These are phyloP conservation scores for Asclepias syriaca DNA, from an alignment of 257 asterid species.

Conservation along the genomic window DNA sequence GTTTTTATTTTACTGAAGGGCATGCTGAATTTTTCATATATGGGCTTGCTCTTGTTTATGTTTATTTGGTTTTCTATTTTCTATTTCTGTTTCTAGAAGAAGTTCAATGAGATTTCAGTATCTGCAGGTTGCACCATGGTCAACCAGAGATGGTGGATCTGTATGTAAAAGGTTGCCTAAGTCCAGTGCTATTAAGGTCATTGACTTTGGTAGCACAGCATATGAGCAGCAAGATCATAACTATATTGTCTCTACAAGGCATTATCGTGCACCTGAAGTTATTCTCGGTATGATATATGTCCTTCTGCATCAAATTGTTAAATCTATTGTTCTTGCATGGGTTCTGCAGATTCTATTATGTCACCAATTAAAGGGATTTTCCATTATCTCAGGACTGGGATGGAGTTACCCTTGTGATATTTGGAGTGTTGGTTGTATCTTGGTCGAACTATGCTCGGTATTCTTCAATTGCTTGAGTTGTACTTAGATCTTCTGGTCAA, in stretches of 20 bases:
- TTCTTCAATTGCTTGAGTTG: slow-evolving; percentile 10
- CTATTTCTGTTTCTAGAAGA: not conserved
- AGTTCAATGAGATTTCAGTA: slow-evolving; percentile 10
- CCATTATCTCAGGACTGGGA: slow-evolving; percentile 35
- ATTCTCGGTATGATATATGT: slow-evolving; percentile 27
- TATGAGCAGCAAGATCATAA: slow-evolving; percentile 44
- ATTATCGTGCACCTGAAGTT: slow-evolving; percentile 52
- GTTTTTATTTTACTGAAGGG: not conserved
- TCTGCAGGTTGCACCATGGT: slow-evolving; percentile 40
- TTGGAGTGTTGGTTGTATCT: slow-evolving; percentile 53
- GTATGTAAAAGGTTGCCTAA: slow-evolving; percentile 40
- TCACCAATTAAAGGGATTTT: slow-evolving; percentile 4
- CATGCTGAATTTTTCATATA: not conserved
- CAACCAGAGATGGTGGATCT: slow-evolving; percentile 32
- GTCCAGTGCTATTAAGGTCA: slow-evolving; percentile 49
- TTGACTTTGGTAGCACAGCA: slow-evolving; percentile 54
- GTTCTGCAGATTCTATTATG: not conserved
- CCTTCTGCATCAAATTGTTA: slow-evolving; percentile 3
- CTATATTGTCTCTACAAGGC: slow-evolving; percentile 48
- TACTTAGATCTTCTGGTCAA: slow-evolving; percentile 10
- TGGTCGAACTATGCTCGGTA: slow-evolving; percentile 53
- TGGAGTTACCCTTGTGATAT: slow-evolving; percentile 55
- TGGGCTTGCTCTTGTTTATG: not conserved
- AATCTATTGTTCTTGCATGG: not conserved
- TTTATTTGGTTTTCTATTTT: not conserved